Evolutionary conservation across 345 rosid genomes (phyloP).

Genomic region (Dimocarpus longan): DNA sequence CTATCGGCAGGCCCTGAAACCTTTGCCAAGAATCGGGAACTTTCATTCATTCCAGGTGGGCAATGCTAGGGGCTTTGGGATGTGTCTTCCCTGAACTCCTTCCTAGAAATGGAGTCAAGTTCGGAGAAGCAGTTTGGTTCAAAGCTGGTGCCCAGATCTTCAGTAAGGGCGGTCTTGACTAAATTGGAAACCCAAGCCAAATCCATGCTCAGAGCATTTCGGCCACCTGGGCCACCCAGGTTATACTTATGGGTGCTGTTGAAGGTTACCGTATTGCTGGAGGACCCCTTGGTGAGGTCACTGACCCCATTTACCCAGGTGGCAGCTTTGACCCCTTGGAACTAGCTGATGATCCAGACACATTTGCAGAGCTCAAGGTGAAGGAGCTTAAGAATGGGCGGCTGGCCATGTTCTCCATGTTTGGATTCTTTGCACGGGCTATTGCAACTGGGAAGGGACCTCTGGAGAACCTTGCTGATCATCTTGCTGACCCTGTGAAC

Average conservation of each 20-base stretch:
- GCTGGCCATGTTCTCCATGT: constrained; percentile 55
- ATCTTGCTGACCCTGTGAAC: constrained; percentile 48
- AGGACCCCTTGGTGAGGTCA: constrained; percentile 50
- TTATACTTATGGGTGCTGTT: constrained; percentile 45
- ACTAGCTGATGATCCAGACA: constrained; percentile 52
- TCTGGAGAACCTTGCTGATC: constrained; percentile 44
- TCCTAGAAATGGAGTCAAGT: constrained; percentile 49
- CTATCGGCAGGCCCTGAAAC: constrained; percentile 60
- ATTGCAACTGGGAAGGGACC: constrained; percentile 54
- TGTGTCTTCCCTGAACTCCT: constrained; percentile 54
- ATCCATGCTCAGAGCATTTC: constrained; percentile 55
- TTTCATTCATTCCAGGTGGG: constrained; percentile 55
- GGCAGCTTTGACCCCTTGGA: constrained; percentile 57
- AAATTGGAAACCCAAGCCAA: constrained; percentile 47
- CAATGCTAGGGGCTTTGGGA: constrained; percentile 49
- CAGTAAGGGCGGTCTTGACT: constrained; percentile 47
- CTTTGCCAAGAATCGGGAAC: constrained; percentile 51
- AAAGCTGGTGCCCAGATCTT: constrained; percentile 53
- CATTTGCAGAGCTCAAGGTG: constrained; percentile 49
- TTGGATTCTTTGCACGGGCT: constrained; percentile 57
- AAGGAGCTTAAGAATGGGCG: constrained; percentile 53
- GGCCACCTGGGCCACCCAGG: constrained; percentile 52
- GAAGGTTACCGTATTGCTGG: constrained; percentile 57
- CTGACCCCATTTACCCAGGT: constrained; percentile 48
- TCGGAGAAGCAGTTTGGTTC: constrained; percentile 58